A percentile compares a stretch with the other conserved stretches of the same genome.
These are phyloP conservation scores for Cryphonectria parasitica DNA, from an alignment of 2,329 filamentous ascomycete species.

Conservation along the genomic window DNA sequence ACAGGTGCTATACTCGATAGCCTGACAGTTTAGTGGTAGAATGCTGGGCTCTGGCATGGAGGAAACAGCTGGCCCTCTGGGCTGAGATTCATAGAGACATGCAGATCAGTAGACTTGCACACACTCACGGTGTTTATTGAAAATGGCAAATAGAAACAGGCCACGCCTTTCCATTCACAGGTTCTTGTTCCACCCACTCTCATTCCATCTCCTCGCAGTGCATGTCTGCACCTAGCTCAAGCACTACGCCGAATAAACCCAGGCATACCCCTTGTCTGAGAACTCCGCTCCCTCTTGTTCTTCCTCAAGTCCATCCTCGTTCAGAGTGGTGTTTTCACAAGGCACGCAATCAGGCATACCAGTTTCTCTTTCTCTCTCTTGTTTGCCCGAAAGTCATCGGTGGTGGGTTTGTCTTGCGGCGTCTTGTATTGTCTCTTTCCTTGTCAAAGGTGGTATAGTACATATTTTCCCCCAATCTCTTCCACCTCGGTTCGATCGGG, in stretches of 20 bases:
- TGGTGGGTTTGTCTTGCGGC: conserved; percentile 8
- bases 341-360: neutral
- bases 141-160: conserved; percentile 1
- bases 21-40: neutral
- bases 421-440: conserved; percentile 11
- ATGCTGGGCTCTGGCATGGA: neutral
- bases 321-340: neutral
- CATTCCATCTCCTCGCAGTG: neutral
- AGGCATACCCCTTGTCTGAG: neutral
- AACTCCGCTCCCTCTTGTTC: neutral
- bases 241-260: neutral
- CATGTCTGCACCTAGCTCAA: neutral
- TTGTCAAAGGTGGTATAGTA: conserved; percentile 12
- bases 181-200: neutral
- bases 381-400: neutral
- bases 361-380: neutral
- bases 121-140: conserved; percentile 3
- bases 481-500: conserved; percentile 5
- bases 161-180: neutral
- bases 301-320: neutral
- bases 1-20: neutral
- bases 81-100: neutral
- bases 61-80: neutral
- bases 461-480: conserved; percentile 1
- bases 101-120: neutral